These are phyloP conservation scores for Coemansia sp. DNA, from an alignment of 192 early-diverging fungal genomes.

Conservation along the genomic window DNA sequence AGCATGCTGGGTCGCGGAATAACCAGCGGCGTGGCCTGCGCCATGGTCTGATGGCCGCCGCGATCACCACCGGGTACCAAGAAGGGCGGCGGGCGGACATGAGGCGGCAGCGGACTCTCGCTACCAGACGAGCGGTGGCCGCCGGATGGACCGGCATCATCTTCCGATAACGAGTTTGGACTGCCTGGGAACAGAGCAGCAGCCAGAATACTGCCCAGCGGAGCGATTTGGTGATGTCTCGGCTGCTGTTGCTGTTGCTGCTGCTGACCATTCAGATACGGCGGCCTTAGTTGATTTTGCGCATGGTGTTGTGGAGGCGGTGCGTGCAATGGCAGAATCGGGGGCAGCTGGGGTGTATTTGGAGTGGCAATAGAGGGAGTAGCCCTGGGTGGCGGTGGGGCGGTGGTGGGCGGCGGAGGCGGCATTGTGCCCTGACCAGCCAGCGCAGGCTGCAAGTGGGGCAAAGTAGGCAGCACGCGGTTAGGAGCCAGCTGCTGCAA, in stretches of 20 bases:
- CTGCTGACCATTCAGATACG: constrained; percentile 17
- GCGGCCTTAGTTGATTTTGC: constrained; percentile 21
- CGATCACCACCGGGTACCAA: constrained; percentile 51
- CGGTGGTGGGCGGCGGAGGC: constrained; percentile 45
- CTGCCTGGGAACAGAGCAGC: constrained; percentile 54
- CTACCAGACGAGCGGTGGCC: constrained; percentile 54
- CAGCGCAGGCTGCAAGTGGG: constrained; percentile 48
- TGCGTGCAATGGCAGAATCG: constrained; percentile 28
- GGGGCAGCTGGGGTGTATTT: constrained; percentile 23
- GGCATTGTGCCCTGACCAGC: constrained; percentile 48
- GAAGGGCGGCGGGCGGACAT: constrained; percentile 48
- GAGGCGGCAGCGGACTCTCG: constrained; percentile 43
- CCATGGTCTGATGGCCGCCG: constrained; percentile 54
- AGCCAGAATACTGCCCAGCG: constrained; percentile 42
- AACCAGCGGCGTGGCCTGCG: constrained; percentile 48
- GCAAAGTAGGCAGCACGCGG: constrained; percentile 45
- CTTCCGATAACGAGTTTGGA: constrained; percentile 43
- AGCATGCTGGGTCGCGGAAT: constrained; percentile 43
- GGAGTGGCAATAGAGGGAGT: not conserved
- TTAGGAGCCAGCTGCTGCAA: constrained; percentile 24
- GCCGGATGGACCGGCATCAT: constrained; percentile 40
- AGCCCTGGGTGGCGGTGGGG: constrained; percentile 18
- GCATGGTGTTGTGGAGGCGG: not conserved
- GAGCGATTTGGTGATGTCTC: constrained; percentile 37
- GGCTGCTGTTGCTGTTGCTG: constrained; percentile 10